Evolutionary conservation across 768 basidiomycete genomes (phyloP), one percentile per base, ranked within the genome.

Genomic region (Peribolospora baueri): DNA sequence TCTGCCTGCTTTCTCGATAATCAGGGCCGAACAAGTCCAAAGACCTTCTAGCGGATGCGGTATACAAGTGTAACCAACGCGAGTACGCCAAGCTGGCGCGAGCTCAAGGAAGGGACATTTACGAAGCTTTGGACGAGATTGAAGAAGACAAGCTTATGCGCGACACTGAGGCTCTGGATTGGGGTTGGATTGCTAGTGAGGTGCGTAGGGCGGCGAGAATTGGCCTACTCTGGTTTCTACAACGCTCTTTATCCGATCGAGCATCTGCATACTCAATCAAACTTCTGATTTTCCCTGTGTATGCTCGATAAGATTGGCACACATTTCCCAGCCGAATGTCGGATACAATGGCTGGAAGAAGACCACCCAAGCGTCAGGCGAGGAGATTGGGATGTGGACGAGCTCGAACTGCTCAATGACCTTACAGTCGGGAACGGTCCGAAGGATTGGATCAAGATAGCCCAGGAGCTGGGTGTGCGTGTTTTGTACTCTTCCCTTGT

Each of bases 291-390:
- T 1, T 0, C 36, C 8, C 42, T 10, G 3, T 13, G 6, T 4
- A 14, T 6, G n/a, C 3, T 14, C 51, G 25, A 25, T 25, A 25
- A 61, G 60, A 37, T 61, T 14, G 11, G 43, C 1, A 50, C 53
- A 11, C 56, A 58, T 25, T 50, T 57, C 2, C 2, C 60, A 1
- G 13, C 48, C 25, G 58, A 52, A 3, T 59, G 58, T 50, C 49
- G 43, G 37, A 52, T 61, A 7, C 60, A 58, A n/a, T 61, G 60
- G 60, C 11, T 52, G 5, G 53, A 58, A 38, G 42, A 48, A 11
- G 58, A 61, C 14, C 56, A 61, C 51, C 60, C 60, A 0, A 3
- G 3, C 4, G 11, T 61, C 39, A 55, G 48, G 7, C 39, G 36
- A 11, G 39, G 6, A 13, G 52, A 48, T 42, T 60, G 57, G 50